A percentile compares a stretch with the other conserved stretches of the same genome.
Evolutionary conservation across 306 rosid genomes (phyloP).

Genomic region (Pachyrhizus erosus): DNA sequence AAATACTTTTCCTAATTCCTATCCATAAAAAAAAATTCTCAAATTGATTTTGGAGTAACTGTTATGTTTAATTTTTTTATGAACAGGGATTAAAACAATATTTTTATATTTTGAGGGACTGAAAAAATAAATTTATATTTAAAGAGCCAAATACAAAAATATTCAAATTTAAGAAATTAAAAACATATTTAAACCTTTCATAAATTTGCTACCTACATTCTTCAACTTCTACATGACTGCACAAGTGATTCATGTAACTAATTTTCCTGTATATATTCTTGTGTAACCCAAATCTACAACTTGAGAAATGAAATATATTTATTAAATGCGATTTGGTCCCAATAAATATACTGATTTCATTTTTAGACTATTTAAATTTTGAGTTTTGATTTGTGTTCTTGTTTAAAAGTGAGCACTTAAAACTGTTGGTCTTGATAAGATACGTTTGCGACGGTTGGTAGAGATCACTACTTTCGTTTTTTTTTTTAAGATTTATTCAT

Average conservation of each 20-base stretch:
- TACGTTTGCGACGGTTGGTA: not conserved
- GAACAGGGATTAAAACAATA: too few species aligned
- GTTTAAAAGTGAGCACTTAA: not conserved
- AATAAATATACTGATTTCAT: not conserved
- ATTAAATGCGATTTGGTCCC: not conserved
- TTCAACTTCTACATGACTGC: constrained; percentile 5
- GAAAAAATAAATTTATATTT: too few species aligned
- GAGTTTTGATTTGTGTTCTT: not conserved
- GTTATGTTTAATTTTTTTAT: too few species aligned
- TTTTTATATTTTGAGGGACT: too few species aligned
- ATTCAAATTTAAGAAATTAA: too few species aligned
- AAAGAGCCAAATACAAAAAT: too few species aligned
- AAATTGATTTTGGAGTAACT: too few species aligned
- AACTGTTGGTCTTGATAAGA: not conserved
- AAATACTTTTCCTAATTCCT: too few species aligned
- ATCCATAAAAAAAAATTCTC: too few species aligned
- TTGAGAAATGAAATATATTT: constrained; percentile 19
- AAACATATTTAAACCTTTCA: too few species aligned
- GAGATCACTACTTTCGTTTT: too few species aligned
- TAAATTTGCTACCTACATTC: constrained; percentile 7
- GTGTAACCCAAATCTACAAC: not conserved
- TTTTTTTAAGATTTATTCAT: too few species aligned
- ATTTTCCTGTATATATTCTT: constrained; percentile 36
- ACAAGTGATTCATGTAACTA: constrained; percentile 25
- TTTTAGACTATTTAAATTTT: not conserved